A percentile compares a stretch with the other conserved stretches of the same genome.
Conservation (phyloP, 140 eudicot species). For the Cichorium intybus region DNA sequence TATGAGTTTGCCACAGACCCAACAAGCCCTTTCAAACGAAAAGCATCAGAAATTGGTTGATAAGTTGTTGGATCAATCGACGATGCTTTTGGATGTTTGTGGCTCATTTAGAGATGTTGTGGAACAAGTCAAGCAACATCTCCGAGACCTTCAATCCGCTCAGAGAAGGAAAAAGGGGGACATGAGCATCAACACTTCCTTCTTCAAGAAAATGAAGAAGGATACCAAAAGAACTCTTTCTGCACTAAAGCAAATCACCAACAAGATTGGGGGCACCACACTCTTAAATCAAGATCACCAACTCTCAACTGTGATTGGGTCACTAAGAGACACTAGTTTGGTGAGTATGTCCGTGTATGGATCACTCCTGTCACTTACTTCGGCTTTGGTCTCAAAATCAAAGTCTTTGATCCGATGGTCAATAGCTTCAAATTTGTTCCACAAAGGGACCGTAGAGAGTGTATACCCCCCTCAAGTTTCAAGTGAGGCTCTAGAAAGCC, state of each 20-base stretch:
- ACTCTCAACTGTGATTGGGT: conserved; percentile 31
- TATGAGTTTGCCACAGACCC: conserved; percentile 44
- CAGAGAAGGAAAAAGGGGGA: conserved; percentile 40
- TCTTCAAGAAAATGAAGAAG: conserved; percentile 17
- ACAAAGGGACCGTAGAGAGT: background rate
- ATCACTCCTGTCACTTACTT: conserved; percentile 22
- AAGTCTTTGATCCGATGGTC: conserved; percentile 35
- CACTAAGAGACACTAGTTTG: conserved; percentile 32
- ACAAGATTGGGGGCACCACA: conserved; percentile 9
- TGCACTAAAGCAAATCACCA: conserved; percentile 33
- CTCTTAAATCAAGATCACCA: conserved; percentile 27
- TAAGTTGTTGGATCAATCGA: conserved; percentile 46
- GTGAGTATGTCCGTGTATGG: conserved; percentile 32
- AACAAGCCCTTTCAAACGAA: conserved; percentile 32
- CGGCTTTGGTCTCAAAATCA: conserved; percentile 20
- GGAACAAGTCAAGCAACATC: conserved; percentile 30
- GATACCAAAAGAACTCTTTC: conserved; percentile 26
- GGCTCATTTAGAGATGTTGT: conserved; percentile 39
- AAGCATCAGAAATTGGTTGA: conserved; percentile 42
- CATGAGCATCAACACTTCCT: conserved; percentile 14
- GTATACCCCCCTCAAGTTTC: conserved; percentile 12
- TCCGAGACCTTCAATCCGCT: conserved; percentile 38
- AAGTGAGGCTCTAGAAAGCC: conserved; percentile 28
- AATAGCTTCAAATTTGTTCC: conserved; percentile 29
- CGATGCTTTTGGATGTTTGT: conserved; percentile 48